These are phyloP conservation scores for Pythium dissimile DNA, from an alignment of 352 stramenopile genomes.

Conservation along the genomic window DNA sequence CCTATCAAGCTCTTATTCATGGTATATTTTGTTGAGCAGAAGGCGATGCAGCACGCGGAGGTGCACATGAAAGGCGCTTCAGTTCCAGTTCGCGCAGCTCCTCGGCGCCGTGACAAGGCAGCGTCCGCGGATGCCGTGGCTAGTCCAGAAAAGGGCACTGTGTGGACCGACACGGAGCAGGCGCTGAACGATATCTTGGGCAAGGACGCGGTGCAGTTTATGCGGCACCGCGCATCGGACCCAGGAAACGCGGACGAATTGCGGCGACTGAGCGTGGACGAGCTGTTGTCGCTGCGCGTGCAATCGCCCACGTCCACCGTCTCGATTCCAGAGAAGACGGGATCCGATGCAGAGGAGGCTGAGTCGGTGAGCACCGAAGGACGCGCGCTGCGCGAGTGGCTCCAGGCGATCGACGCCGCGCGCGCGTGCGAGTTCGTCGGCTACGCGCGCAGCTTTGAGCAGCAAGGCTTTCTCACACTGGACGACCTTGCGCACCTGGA, in stretches of 20 bases:
- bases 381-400: conserved; percentile 46
- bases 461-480: conserved; percentile 57
- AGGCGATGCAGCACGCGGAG: conserved; percentile 20
- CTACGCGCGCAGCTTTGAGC: conserved; percentile 58
- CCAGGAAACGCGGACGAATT: conserved; percentile 39
- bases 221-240: conserved; percentile 23
- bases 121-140: conserved; percentile 2
- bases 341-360: conserved; percentile 24
- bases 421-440: conserved; percentile 48
- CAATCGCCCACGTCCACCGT: conserved; percentile 9
- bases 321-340: conserved; percentile 38
- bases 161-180: conserved; percentile 49
- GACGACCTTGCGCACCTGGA: conserved; percentile 58
- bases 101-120: conserved; percentile 9
- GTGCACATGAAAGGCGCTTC: too few relatives aligned
- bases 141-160: conserved; percentile 23
- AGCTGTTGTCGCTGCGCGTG: conserved; percentile 33
- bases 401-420: conserved; percentile 42
- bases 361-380: conserved; percentile 16
- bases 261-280: conserved; percentile 50
- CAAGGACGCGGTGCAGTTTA: conserved; percentile 10
- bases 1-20: not conserved
- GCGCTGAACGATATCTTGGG: conserved; percentile 46
- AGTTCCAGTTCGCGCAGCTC: not conserved
- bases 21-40: conserved; percentile 12